phyloP scores from a whole-genome alignment of 1,139 yeast species.

The Sugiyamaella japonica region DNA sequence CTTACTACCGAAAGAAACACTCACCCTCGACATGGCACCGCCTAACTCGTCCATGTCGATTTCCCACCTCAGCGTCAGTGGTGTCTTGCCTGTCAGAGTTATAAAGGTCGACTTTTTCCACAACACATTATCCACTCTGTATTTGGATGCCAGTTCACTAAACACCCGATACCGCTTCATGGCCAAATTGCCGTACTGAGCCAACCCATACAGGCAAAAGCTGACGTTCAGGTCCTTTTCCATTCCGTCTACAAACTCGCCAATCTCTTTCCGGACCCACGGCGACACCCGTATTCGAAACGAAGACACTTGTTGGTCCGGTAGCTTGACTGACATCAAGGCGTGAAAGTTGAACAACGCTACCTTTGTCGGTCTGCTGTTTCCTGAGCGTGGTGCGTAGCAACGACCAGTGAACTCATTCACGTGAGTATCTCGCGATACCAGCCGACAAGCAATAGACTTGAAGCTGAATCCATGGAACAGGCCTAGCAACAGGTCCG shows the following conservation, averaged over 20 bases:
- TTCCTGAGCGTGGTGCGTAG: neutral
- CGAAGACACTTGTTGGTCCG: constrained; percentile 23
- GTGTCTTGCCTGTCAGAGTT: constrained; percentile 8
- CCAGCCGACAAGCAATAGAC: constrained; percentile 17
- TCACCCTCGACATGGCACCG: neutral
- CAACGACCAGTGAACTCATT: constrained; percentile 27
- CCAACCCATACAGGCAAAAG: constrained; percentile 29
- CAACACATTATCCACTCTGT: constrained; percentile 19
- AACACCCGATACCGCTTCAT: constrained; percentile 27
- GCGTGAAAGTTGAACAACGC: constrained; percentile 25
- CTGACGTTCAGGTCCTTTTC: constrained; percentile 23
- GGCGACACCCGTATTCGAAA: constrained; percentile 25
- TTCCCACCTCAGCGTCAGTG: constrained; percentile 24
- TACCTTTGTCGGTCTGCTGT: neutral
- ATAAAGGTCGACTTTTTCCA: constrained; percentile 27
- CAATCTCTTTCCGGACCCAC: constrained; percentile 27
- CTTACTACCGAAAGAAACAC: constrained; percentile 4
- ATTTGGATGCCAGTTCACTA: constrained; percentile 20
- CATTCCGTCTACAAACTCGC: constrained; percentile 22
- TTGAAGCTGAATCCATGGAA: constrained; percentile 28
- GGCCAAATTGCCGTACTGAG: constrained; percentile 29
- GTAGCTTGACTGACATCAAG: constrained; percentile 21
- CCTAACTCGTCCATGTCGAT: constrained; percentile 18
- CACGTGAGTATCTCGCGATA: constrained; percentile 18
- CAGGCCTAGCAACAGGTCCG: constrained; percentile 19